Percentiles rank a stretch among this genome's conserved stretches.
phyloP scores from a whole-genome alignment of 163 green algal species.

The Prototheca wickerhamii region DNA sequence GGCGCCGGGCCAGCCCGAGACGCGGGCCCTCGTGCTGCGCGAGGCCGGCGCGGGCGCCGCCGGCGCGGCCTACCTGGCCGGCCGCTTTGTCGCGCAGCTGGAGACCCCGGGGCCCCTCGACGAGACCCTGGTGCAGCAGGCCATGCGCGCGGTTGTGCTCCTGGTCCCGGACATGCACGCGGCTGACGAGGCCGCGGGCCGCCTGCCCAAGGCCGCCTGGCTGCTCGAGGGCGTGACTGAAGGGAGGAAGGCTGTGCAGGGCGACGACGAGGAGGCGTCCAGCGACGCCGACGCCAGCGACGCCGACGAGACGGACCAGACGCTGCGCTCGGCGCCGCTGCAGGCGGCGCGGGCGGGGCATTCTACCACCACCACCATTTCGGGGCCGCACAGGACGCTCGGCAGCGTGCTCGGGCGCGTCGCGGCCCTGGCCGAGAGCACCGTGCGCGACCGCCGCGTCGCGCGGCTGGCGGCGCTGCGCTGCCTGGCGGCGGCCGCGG shows the following conservation, averaged over 20 bases:
- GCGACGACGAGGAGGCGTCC: slow-evolving; percentile 3
- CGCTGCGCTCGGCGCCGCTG: slow-evolving; percentile 12
- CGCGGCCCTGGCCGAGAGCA: slow-evolving; percentile 56
- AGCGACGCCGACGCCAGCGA: slow-evolving; percentile 1
- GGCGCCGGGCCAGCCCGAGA: slow-evolving; percentile 22
- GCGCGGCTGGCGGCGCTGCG: slow-evolving; percentile 57
- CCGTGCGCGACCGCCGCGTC: slow-evolving; percentile 19
- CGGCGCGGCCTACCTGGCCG: slow-evolving; percentile 16
- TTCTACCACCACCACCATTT: slow-evolving; percentile 3
- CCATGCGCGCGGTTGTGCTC: slow-evolving; percentile 71
- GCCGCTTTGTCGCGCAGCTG: slow-evolving; percentile 46
- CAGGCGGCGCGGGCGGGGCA: slow-evolving; percentile 2
- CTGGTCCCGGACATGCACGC: slow-evolving; percentile 40
- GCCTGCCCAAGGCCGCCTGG: not conserved
- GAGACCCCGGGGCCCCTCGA: slow-evolving; percentile 63
- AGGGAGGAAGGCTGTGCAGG: slow-evolving; percentile 1
- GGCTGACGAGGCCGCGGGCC: slow-evolving; percentile 21
- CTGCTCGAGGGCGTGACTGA: not conserved
- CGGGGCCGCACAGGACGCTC: slow-evolving; percentile 26
- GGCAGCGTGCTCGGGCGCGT: slow-evolving; percentile 58
- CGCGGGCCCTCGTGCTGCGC: not conserved
- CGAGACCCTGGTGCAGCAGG: slow-evolving; percentile 54
- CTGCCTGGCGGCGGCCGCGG: slow-evolving; percentile 55
- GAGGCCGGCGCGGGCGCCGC: slow-evolving; percentile 4
- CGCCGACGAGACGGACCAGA: slow-evolving; percentile 13